A percentile compares a stretch with the other conserved stretches of the same genome.
phyloP scores from a whole-genome alignment of 768 basidiomycete genomes.

The Bullera alba region DNA sequence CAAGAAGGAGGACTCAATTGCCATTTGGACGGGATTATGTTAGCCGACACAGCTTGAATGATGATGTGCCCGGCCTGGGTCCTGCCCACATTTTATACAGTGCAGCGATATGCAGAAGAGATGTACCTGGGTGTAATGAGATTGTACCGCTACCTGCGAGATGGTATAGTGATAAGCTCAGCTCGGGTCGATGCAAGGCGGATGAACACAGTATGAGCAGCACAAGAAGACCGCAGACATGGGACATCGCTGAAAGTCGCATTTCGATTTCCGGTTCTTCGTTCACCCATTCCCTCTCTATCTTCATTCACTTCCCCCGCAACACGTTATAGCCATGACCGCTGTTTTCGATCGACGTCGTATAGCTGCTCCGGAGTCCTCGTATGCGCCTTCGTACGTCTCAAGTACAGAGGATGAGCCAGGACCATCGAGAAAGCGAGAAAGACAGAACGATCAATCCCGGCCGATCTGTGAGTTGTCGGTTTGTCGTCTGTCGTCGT shows the following conservation, averaged over 20 bases:
- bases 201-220: background rate
- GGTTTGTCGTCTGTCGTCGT: slow-evolving; percentile 10
- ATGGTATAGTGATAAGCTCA: background rate
- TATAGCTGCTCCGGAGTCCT: slow-evolving; percentile 84
- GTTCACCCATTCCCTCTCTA: background rate
- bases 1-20: slow-evolving; percentile 20
- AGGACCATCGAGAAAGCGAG: slow-evolving; percentile 46
- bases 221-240: background rate
- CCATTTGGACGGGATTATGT: slow-evolving; percentile 28
- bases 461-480: slow-evolving; percentile 71
- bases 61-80: slow-evolving; percentile 27
- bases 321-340: too few species aligned
- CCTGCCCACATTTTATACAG: slow-evolving; percentile 23
- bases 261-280: background rate
- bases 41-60: slow-evolving; percentile 17
- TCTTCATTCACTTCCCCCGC: slow-evolving; percentile 1
- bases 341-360: slow-evolving; percentile 67
- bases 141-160: background rate
- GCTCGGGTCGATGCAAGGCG: background rate
- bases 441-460: slow-evolving; percentile 57
- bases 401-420: slow-evolving; percentile 10
- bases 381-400: slow-evolving; percentile 59
- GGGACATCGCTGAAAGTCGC: background rate
- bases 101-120: background rate
- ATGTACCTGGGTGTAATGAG: background rate